Base-by-base conservation (phyloP, 129 eudicot genomes). In the Dittrichia graveolens region DNA sequence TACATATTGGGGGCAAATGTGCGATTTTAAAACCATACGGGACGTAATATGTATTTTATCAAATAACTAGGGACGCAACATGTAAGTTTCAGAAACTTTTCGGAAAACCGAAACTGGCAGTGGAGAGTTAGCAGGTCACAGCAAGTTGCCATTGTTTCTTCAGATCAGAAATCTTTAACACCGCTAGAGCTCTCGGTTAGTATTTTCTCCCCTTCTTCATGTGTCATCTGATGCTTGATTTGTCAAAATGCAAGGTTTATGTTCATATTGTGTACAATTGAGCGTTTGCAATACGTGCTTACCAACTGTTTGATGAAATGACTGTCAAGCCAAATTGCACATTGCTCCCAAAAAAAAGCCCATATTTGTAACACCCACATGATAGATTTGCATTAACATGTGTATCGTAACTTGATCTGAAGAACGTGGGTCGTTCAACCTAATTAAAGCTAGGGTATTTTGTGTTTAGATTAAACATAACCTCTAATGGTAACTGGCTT, bases 271-370 rank as follows among this genome's bases (percentile, higher is more conserved):
- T 38, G 24, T 19, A 63, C 40, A 69, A 49, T 5, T 60, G 24
- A 77, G 35, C 47, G 14, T 48, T 61, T 59, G 60, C 8, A 13
- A 70, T 59, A 0, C 13, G 40, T 69, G 81, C 11, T 11, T 43
- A 49, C 75, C 44, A 69, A 61, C 40, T 77, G 81, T 69, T 77
- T 62, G 82, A 70, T 71, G 72, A 78, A 78, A 78, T 66, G 57
- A 1, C 15, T 65, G 5, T 65, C 55, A 45, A 66, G 3, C 39
- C 71, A 66, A 46, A 3, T 46, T 46, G 71, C 5, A 40, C 45
- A 45, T 45, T 12, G 6, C 19, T 46, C 18, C 6, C 41, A 7
- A 31, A 66, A 66, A 66, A 12, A 66, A 24, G n/a, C 46, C 5
- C 43, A 11, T 66, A 44, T 66, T 46, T 47, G 44, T 46, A 31